Conservation (phyloP, 2,329 filamentous ascomycete genomes). For the Graphilbum sp. region DNA sequence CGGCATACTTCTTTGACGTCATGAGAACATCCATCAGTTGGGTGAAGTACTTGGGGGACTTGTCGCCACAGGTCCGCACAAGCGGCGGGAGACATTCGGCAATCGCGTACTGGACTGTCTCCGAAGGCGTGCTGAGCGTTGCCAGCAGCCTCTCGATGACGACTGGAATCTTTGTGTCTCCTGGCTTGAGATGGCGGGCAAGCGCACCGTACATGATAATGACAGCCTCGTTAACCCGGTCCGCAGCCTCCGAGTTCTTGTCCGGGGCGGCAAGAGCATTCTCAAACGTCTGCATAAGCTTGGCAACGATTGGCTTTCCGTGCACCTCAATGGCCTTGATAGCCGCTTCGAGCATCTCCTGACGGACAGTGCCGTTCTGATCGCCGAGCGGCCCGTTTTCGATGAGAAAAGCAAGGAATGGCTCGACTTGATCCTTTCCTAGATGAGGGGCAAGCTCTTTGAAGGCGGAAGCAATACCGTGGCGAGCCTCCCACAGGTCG, state of each 20-base stretch:
- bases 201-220: constrained; percentile 95
- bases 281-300: constrained; percentile 86
- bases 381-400: constrained; percentile 78
- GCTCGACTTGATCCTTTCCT: constrained; percentile 50
- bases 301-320: constrained; percentile 69
- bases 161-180: constrained; percentile 74
- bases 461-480: constrained; percentile 78
- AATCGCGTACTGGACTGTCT: constrained; percentile 92
- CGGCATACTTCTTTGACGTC: constrained; percentile 80
- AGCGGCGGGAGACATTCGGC: constrained; percentile 86
- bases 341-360: constrained; percentile 85
- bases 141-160: constrained; percentile 75
- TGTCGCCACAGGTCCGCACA: constrained; percentile 64
- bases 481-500: constrained; percentile 82
- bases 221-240: constrained; percentile 90
- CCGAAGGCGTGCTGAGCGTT: constrained; percentile 85
- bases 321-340: constrained; percentile 65
- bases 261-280: constrained; percentile 72
- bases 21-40: constrained; percentile 70
- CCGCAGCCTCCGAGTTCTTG: constrained; percentile 63
- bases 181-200: constrained; percentile 67
- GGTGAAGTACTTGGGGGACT: constrained; percentile 65
- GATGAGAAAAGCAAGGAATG: constrained; percentile 74
- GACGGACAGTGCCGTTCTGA: constrained; percentile 56
- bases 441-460: constrained; percentile 63